Conservation (phyloP, 331 rosid genomes). For the Malus hybrid region DNA sequence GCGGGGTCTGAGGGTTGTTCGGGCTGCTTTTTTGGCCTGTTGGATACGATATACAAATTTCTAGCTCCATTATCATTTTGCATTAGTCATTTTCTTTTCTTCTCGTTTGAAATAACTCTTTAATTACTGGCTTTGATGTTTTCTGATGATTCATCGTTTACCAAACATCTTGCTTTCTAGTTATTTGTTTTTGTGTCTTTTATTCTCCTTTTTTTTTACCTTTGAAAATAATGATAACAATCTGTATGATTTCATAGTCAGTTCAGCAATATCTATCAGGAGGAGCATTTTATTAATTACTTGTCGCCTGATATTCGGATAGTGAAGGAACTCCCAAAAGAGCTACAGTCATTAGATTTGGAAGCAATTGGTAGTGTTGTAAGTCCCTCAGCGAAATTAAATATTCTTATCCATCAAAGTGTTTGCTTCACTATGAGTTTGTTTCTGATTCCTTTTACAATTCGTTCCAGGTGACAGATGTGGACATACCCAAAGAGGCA, state of each 20-base stretch:
- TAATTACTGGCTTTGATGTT: no score
- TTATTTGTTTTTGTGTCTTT: no score
- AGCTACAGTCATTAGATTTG: slow-evolving; percentile 77
- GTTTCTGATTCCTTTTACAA: slow-evolving; percentile 16
- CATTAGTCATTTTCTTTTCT: no score
- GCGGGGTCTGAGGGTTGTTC: neutral
- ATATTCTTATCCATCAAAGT: neutral
- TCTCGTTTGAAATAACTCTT: no score
- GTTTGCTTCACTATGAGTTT: slow-evolving; percentile 5
- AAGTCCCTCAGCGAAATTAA: slow-evolving; percentile 26
- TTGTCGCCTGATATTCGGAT: slow-evolving; percentile 86
- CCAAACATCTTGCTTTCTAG: no score
- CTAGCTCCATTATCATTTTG: no score
- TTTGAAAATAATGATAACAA: slow-evolving; percentile 27
- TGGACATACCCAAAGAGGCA: slow-evolving; percentile 85
- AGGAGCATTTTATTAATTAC: slow-evolving; percentile 81
- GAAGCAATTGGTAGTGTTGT: slow-evolving; percentile 85
- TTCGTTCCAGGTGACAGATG: slow-evolving; percentile 72
- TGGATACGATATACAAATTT: no score
- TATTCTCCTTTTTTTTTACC: neutral
- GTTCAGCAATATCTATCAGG: slow-evolving; percentile 85
- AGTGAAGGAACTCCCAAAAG: slow-evolving; percentile 80
- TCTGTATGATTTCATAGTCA: slow-evolving; percentile 63
- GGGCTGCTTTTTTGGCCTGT: neutral
- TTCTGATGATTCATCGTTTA: no score